phyloP scores from a whole-genome alignment of 306 rosid genomes.

The Vigna radiata region DNA sequence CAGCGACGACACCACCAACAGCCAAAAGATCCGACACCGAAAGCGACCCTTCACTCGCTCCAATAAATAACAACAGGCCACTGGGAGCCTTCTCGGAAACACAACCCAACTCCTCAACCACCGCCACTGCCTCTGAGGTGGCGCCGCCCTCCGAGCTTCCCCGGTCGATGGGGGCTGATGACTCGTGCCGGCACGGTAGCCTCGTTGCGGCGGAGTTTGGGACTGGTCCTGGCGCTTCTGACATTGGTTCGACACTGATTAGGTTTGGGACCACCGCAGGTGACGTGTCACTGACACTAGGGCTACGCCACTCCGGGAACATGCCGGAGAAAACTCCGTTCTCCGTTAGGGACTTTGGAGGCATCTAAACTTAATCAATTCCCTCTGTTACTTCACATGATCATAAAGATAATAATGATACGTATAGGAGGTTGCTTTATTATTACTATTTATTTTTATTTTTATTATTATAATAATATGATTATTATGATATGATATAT shows the following conservation, averaged over 20 bases:
- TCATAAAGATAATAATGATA: slow-evolving; percentile 31
- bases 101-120: slow-evolving; percentile 47
- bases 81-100: slow-evolving; percentile 10
- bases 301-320: slow-evolving; percentile 96
- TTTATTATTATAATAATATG: slow-evolving; percentile 9
- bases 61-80: slow-evolving; percentile 43
- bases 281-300: slow-evolving; percentile 96
- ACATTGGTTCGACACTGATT: slow-evolving; percentile 65
- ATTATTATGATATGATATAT: slow-evolving; percentile 39
- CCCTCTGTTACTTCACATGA: slow-evolving; percentile 31
- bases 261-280: slow-evolving; percentile 88
- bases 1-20: slow-evolving; percentile 49
- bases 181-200: slow-evolving; percentile 73
- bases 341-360: slow-evolving; percentile 84
- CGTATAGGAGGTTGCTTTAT: slow-evolving; percentile 41
- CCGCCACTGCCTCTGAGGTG: slow-evolving; percentile 50
- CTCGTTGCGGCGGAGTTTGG: slow-evolving; percentile 64
- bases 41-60: slow-evolving; percentile 74
- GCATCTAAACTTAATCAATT: slow-evolving; percentile 47
- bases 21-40: slow-evolving; percentile 68
- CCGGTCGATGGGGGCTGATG: slow-evolving; percentile 49
- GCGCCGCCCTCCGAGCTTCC: slow-evolving; percentile 48
- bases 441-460: slow-evolving; percentile 25
- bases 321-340: slow-evolving; percentile 76
- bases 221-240: slow-evolving; percentile 61